A percentile compares a stretch with the other conserved stretches of the same genome.
Conservation (phyloP, 2,329 filamentous ascomycete genomes). For the Hymenoscyphus linearis region DNA sequence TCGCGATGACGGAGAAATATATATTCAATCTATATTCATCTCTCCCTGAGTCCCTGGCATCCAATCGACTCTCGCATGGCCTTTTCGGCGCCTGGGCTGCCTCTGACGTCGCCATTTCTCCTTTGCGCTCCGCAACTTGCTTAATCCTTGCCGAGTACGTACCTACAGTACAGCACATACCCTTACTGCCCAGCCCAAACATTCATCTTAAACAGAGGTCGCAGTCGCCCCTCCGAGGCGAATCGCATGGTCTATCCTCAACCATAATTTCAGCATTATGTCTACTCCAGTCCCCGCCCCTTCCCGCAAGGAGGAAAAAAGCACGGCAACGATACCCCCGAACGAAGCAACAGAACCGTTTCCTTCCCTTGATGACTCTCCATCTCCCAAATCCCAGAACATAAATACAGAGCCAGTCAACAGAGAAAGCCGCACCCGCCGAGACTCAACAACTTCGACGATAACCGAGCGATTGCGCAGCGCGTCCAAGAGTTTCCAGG, state of each 20-base stretch:
- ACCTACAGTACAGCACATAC: not conserved
- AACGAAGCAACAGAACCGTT: conserved; percentile 18
- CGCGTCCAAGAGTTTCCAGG: conserved; percentile 36
- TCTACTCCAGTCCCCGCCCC: conserved; percentile 1
- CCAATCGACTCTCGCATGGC: not conserved
- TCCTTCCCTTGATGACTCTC: conserved; percentile 12
- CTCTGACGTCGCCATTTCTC: not conserved
- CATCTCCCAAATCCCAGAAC: conserved; percentile 15
- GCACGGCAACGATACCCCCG: not conserved
- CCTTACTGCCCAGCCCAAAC: conserved; percentile 1
- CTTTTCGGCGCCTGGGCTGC: not conserved
- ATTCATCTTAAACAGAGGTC: not conserved
- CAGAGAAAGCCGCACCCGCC: conserved; percentile 14
- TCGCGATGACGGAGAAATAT: not conserved
- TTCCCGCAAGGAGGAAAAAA: not conserved
- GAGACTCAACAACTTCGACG: conserved; percentile 19
- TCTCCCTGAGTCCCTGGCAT: not conserved
- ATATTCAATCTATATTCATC: not conserved
- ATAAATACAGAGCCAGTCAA: conserved; percentile 7
- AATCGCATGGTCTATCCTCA: not conserved
- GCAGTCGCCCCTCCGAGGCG: not conserved
- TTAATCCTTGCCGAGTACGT: not conserved
- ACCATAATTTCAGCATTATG: conserved; percentile 4
- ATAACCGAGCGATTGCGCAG: conserved; percentile 26
- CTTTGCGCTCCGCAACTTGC: not conserved